Evolutionary conservation across 352 stramenopile genomes (phyloP).

Genomic region (Pythium biforme): DNA sequence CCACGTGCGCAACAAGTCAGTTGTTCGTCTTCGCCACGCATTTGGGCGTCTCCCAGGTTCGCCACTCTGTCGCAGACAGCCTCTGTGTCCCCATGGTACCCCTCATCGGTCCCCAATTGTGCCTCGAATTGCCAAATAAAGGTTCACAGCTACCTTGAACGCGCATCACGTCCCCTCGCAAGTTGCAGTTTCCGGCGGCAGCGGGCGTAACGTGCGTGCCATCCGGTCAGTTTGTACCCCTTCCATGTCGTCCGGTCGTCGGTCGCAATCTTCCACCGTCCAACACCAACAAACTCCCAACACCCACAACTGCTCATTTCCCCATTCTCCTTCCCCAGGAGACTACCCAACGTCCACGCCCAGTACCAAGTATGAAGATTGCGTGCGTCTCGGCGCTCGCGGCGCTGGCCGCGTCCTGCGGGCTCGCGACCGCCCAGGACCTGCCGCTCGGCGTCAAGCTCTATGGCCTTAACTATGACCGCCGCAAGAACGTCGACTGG

Average conservation of each 20-base stretch:
- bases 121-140: background rate
- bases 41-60: background rate
- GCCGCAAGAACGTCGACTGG: slow-evolving; percentile 58
- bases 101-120: background rate
- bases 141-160: background rate
- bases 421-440: slow-evolving; percentile 22
- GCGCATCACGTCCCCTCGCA: background rate
- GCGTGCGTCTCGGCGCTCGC: slow-evolving; percentile 2
- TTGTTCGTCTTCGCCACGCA: background rate
- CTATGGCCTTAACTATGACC: slow-evolving; percentile 78
- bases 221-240: background rate
- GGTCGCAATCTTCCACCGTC: no score
- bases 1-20: background rate
- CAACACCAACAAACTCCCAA: background rate
- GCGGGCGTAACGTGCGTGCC: background rate
- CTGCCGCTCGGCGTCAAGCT: slow-evolving; percentile 43
- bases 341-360: background rate
- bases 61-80: background rate
- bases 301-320: background rate
- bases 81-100: background rate
- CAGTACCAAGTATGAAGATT: slow-evolving; percentile 19
- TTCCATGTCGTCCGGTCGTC: background rate
- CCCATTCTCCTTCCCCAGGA: background rate
- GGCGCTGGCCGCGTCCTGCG: slow-evolving; percentile 13
- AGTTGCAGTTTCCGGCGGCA: background rate